These are phyloP conservation scores for Fusarium sp. DNA, from an alignment of 2,329 filamentous ascomycete genomes.

Conservation along the genomic window DNA sequence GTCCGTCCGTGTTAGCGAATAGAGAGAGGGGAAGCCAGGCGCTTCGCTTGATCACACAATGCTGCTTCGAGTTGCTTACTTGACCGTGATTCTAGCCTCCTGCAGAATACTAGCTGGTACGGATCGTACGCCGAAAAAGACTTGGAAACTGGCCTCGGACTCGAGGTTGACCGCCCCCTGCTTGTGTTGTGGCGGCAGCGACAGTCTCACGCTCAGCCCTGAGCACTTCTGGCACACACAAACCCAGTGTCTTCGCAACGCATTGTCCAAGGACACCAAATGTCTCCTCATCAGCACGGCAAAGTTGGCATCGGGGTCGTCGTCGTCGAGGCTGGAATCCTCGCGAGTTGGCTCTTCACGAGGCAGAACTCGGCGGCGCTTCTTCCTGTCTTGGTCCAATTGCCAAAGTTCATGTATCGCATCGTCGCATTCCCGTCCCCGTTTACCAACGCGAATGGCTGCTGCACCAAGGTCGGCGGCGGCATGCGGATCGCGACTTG, in stretches of 20 bases:
- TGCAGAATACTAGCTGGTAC: background rate
- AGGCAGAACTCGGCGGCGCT: background rate
- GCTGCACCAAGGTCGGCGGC: background rate
- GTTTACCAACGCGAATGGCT: background rate
- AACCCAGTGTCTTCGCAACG: background rate
- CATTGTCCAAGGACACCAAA: background rate
- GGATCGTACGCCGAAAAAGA: background rate
- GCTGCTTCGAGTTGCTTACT: background rate
- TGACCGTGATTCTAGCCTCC: background rate
- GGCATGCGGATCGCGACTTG: background rate
- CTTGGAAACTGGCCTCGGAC: background rate
- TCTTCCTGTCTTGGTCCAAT: background rate
- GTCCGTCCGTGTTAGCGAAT: background rate
- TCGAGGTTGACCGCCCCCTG: background rate
- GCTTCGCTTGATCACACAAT: background rate
- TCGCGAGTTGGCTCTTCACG: background rate
- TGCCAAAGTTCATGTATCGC: background rate
- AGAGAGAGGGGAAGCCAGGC: background rate
- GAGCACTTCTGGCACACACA: background rate
- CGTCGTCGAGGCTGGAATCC: background rate
- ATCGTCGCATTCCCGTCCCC: background rate
- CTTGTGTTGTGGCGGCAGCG: background rate
- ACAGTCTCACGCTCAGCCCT: background rate
- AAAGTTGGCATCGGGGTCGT: background rate
- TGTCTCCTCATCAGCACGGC: background rate